Conservation (phyloP, 129 eudicot species). For the Cynara cardunculus region DNA sequence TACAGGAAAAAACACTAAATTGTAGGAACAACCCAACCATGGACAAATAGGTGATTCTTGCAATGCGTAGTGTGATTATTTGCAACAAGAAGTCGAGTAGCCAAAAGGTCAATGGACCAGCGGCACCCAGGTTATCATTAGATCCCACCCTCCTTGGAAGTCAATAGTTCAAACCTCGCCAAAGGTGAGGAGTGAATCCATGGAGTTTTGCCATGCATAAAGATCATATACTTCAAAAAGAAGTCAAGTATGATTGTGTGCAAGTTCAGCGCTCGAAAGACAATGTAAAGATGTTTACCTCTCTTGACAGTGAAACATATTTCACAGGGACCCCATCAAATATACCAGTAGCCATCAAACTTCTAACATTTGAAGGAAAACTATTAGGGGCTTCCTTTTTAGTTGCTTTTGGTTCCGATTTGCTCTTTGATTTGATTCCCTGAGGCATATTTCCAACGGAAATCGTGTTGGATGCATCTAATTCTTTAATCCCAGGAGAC, state of each 20-base stretch:
- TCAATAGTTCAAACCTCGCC: not conserved
- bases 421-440: constrained; percentile 44
- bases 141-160: not conserved
- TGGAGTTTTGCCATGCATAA: not conserved
- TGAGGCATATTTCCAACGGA: constrained; percentile 28
- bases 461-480: constrained; percentile 41
- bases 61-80: not conserved
- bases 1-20: too few species aligned
- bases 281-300: constrained; percentile 37
- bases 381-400: constrained; percentile 85
- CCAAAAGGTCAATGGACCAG: not conserved
- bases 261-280: not conserved
- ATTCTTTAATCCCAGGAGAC: constrained; percentile 36
- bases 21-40: too few species aligned
- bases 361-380: constrained; percentile 86
- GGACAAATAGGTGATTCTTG: too few species aligned
- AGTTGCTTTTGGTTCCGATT: constrained; percentile 51
- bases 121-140: too few species aligned
- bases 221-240: not conserved
- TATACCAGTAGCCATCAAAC: constrained; percentile 80
- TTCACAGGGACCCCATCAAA: constrained; percentile 82
- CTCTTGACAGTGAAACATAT: constrained; percentile 63
- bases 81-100: not conserved
- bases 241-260: not conserved
- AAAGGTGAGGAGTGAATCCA: not conserved